A percentile compares a stretch with the other conserved stretches of the same genome.
Conservation (phyloP, 78 protist species). For the Polysphondylium violaceum region DNA sequence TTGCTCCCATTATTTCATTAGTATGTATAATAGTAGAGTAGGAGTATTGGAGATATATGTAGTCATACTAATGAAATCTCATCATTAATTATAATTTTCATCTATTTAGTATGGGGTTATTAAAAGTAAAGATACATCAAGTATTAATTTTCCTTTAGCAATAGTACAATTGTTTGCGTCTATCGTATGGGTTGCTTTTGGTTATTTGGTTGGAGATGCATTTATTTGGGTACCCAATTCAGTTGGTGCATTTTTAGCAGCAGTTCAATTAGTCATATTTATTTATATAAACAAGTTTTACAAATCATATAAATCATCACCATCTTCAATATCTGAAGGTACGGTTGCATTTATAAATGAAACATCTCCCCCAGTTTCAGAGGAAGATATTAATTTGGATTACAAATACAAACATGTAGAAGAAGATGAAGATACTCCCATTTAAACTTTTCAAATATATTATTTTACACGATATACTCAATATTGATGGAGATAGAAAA, state of each 20-base stretch:
- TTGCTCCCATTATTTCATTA: constrained; percentile 26
- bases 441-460: too few relatives aligned
- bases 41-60: neutral
- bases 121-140: constrained; percentile 13
- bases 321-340: too few relatives aligned
- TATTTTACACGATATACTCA: too few relatives aligned
- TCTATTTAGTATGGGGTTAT: constrained; percentile 9
- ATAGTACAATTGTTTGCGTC: constrained; percentile 5
- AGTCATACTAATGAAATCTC: neutral
- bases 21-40: constrained; percentile 3
- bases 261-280: neutral
- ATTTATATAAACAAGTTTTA: too few relatives aligned
- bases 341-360: too few relatives aligned
- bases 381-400: too few relatives aligned
- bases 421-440: too few relatives aligned
- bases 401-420: too few relatives aligned
- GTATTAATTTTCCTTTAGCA: constrained; percentile 24
- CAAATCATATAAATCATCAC: too few relatives aligned
- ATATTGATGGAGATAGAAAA: too few relatives aligned
- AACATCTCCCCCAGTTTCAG: too few relatives aligned
- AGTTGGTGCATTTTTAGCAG: constrained; percentile 45
- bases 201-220: constrained; percentile 11
- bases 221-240: constrained; percentile 50
- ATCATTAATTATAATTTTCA: neutral
- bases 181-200: constrained; percentile 28